These are phyloP conservation scores for Fusarium haematococcum DNA, from an alignment of 2,329 filamentous ascomycete species.

Conservation along the genomic window DNA sequence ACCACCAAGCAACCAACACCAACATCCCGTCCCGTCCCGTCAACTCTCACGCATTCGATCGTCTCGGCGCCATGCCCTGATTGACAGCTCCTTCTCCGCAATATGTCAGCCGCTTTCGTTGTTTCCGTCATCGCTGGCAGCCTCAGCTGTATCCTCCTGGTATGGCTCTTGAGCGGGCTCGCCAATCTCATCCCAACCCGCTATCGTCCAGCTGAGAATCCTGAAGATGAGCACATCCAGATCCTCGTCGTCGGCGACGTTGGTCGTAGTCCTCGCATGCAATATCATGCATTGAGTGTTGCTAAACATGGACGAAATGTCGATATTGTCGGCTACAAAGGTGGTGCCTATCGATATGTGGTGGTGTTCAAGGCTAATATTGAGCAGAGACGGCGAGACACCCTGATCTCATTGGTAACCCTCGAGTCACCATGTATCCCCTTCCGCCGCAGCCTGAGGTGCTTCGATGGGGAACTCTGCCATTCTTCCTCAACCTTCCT, in stretches of 20 bases:
- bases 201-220: constrained; percentile 49
- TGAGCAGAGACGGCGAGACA: constrained; percentile 81
- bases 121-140: constrained; percentile 51
- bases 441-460: constrained; percentile 75
- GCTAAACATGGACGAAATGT: constrained; percentile 84
- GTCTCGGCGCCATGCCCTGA: constrained; percentile 25
- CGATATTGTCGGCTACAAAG: constrained; percentile 88
- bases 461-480: constrained; percentile 75
- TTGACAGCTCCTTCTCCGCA: constrained; percentile 13
- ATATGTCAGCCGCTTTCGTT: constrained; percentile 46
- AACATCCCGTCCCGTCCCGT: not conserved
- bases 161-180: constrained; percentile 41
- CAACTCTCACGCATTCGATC: constrained; percentile 5
- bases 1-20: constrained; percentile 7
- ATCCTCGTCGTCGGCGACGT: constrained; percentile 95
- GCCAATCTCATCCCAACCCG: constrained; percentile 48
- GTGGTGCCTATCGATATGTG: constrained; percentile 55
- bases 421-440: constrained; percentile 77
- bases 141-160: constrained; percentile 48
- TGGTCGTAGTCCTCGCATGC: constrained; percentile 96
- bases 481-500: constrained; percentile 83
- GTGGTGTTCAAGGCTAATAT: constrained; percentile 10
- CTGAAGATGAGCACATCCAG: constrained; percentile 68
- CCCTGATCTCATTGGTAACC: constrained; percentile 77
- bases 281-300: constrained; percentile 95